Conservation (phyloP, 73 alveolate genomes). For the Symbiodinium pilosum region DNA sequence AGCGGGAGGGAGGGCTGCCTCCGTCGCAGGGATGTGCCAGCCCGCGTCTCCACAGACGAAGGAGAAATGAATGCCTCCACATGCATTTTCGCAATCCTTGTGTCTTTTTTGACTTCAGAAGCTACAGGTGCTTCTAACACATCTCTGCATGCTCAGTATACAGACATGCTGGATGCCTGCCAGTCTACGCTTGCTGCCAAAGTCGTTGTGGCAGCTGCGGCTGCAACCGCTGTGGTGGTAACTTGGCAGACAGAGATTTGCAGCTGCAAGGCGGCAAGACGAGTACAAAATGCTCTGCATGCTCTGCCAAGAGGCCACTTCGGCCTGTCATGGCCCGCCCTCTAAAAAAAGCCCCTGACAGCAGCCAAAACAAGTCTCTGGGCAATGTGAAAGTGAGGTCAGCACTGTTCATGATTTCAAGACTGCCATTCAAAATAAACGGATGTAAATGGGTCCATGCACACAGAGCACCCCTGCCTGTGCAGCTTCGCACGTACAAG, state of each 20-base stretch:
- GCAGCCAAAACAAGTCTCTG: background rate
- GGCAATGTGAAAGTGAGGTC: no score
- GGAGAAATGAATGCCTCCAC: background rate
- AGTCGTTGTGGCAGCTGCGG: constrained; percentile 74
- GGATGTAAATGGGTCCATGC: background rate
- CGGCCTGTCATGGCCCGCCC: constrained; percentile 50
- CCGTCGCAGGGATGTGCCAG: constrained; percentile 2
- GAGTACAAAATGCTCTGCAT: background rate
- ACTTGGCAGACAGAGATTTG: background rate
- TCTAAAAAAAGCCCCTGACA: background rate
- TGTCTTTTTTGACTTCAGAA: no score
- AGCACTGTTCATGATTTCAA: no score
- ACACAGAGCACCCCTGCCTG: background rate
- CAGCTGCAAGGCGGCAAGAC: background rate
- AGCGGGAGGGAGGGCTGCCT: background rate
- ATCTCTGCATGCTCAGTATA: background rate
- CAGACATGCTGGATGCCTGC: background rate
- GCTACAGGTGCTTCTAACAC: no score
- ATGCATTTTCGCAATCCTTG: no score
- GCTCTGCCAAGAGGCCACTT: constrained; percentile 2
- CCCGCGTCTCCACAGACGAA: background rate
- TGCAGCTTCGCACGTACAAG: constrained; percentile 5
- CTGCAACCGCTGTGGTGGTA: constrained; percentile 67
- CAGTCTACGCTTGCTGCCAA: constrained; percentile 39
- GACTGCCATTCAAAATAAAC: background rate